Evolutionary conservation across 495 filamentous ascomycete genomes (phyloP), one percentile per base, ranked within the genome.

Genomic region (Penicillium roqueforti): DNA sequence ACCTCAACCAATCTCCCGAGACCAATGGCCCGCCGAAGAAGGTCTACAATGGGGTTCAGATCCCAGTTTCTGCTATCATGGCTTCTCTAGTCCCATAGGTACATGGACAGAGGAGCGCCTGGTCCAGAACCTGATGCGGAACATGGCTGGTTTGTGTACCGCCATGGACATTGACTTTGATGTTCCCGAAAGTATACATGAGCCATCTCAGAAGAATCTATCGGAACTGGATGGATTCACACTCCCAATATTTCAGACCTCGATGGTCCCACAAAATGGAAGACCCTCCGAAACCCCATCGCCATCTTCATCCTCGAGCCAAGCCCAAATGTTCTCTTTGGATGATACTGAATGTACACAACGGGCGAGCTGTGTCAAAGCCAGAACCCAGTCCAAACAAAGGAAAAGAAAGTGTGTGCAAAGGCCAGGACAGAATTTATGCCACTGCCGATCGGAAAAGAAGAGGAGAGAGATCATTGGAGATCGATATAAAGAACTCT

Each of bases 41-140:
- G 62, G 54, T 3, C 48, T 65, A 16, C 60, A 63, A 42, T 66
- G 63, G 63, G 63, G 63, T 26, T 63, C 63, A 1, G 63, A 66
- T 29, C 63, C 63, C 9, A 66, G 55, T 22, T 66, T 66, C 54
- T 60, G 63, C 26, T 66, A 56, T 39, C 63, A 66, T 32, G 60
- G 63, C 23, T 66, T 58, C 39, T 63, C 63, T 2, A 42, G 48
- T 19, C 63, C 63, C 6, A 56, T 63, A 25, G 63, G 63, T 11
- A 60, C 51, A 1, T 66, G 63, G 63, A 66, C 63, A 29, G 63
- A 66, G 51, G 60, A 66, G 18, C 57, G 60, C 0, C 37, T 66
- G 1, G 53, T 58, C 2, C 54, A 47, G 18, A 63, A 66, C 26
- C 38, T 62, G 19, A 60, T 63, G 55, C 63, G 63, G 39, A 62